Evolutionary conservation across 805 yeast genomes (phyloP).

Genomic region (Ogataea paraovalis): DNA sequence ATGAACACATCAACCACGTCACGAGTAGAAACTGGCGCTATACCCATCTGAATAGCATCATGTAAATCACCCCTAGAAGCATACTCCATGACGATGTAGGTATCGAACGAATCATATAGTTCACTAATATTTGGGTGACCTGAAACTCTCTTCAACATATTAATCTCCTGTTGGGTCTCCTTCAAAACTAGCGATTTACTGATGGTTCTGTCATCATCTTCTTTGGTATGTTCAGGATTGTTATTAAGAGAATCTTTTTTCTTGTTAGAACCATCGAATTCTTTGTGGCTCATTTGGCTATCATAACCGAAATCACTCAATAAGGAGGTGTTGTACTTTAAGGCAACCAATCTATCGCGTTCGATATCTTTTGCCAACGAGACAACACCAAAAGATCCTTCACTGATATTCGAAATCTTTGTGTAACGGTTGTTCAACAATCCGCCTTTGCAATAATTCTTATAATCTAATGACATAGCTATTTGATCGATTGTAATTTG

Average conservation of each 20-base stretch:
- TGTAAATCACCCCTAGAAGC: slow-evolving; percentile 86
- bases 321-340: slow-evolving; percentile 73
- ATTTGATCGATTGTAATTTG: not conserved
- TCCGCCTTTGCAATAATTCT: slow-evolving; percentile 30
- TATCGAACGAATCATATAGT: slow-evolving; percentile 47
- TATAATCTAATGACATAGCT: slow-evolving; percentile 27
- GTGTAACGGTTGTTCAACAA: slow-evolving; percentile 61
- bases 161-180: slow-evolving; percentile 68
- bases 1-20: slow-evolving; percentile 52
- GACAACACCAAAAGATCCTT: slow-evolving; percentile 92
- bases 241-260: slow-evolving; percentile 7
- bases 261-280: slow-evolving; percentile 8
- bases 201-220: slow-evolving; percentile 8
- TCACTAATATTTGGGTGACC: slow-evolving; percentile 44
- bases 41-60: slow-evolving; percentile 64
- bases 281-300: slow-evolving; percentile 10
- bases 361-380: slow-evolving; percentile 75
- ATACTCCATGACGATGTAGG: slow-evolving; percentile 63
- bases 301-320: slow-evolving; percentile 37
- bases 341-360: slow-evolving; percentile 60
- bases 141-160: slow-evolving; percentile 61
- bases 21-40: slow-evolving; percentile 56
- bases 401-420: slow-evolving; percentile 72
- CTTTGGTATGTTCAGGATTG: slow-evolving; percentile 6
- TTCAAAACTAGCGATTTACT: slow-evolving; percentile 35